Conservation (phyloP, 805 yeast genomes). For the Sugiyamaella boreocaroliniensis region DNA sequence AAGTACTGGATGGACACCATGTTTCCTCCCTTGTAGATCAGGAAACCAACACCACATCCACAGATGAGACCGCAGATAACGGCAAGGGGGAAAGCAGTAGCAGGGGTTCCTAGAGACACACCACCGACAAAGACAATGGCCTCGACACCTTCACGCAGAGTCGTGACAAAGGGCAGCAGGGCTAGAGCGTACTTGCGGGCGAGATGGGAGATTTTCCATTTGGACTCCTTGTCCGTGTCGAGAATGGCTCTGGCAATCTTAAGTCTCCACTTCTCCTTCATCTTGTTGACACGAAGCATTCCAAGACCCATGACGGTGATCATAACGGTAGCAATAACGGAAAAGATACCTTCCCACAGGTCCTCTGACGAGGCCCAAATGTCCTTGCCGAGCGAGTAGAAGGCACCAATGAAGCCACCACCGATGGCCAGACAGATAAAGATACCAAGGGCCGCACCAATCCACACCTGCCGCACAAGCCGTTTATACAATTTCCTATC, state of each 20-base stretch:
- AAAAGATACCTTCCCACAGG: constrained; percentile 94
- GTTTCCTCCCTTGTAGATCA: constrained; percentile 78
- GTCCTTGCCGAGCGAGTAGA: constrained; percentile 73
- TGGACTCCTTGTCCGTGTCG: constrained; percentile 31
- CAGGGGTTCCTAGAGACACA: constrained; percentile 66
- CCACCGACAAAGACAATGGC: constrained; percentile 96
- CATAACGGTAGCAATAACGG: constrained; percentile 81
- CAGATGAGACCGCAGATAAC: constrained; percentile 79
- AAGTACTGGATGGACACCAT: constrained; percentile 78
- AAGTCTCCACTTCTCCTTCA: constrained; percentile 95
- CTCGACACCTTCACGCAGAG: constrained; percentile 94
- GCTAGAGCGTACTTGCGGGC: constrained; percentile 80
- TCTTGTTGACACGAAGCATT: constrained; percentile 89
- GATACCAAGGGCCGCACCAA: constrained; percentile 69
- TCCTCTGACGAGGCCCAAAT: constrained; percentile 86
- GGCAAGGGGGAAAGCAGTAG: constrained; percentile 85
- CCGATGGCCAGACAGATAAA: constrained; percentile 77
- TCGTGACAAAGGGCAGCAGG: constrained; percentile 81
- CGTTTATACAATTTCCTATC: constrained; percentile 46
- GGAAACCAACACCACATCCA: constrained; percentile 63
- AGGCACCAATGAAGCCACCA: constrained; percentile 90
- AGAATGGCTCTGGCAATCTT: constrained; percentile 83
- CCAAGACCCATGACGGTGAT: constrained; percentile 94
- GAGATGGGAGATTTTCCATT: constrained; percentile 29
- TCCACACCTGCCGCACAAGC: constrained; percentile 77